phyloP scores from a whole-genome alignment of 1,284 basidiomycete species.

The Ganoderma sp. region DNA sequence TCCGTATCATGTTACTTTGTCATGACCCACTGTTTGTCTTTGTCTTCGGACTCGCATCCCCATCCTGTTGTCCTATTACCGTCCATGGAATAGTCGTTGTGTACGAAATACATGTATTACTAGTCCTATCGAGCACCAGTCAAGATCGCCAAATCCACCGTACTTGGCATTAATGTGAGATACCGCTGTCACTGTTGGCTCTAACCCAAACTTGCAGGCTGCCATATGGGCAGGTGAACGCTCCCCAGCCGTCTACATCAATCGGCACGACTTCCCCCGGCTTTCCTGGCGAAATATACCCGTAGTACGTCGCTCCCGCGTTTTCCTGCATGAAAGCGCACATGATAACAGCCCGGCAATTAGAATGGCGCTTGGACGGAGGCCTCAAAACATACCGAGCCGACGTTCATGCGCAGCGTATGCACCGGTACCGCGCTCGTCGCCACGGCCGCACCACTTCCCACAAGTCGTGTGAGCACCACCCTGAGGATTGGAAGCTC shows the following conservation, averaged over 20 bases:
- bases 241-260: slow-evolving; percentile 60
- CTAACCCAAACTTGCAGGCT: slow-evolving; percentile 64
- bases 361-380: not conserved
- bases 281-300: slow-evolving; percentile 51
- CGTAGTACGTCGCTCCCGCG: slow-evolving; percentile 50
- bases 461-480: slow-evolving; percentile 13
- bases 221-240: slow-evolving; percentile 59
- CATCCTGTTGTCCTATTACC: not conserved
- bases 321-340: slow-evolving; percentile 42
- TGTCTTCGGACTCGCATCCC: not conserved
- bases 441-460: slow-evolving; percentile 17
- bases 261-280: slow-evolving; percentile 42
- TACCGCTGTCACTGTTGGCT: not conserved
- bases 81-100: not conserved
- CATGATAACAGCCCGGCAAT: slow-evolving; percentile 1
- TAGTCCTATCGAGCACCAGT: not conserved
- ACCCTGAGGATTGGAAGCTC: slow-evolving; percentile 1
- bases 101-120: slow-evolving; percentile 10
- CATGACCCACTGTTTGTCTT: not conserved
- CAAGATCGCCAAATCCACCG: not conserved
- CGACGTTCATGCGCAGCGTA: slow-evolving; percentile 67
- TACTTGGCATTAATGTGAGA: not conserved
- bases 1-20: not conserved
- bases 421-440: slow-evolving; percentile 36
- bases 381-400: slow-evolving; percentile 50